Conservation (phyloP, 2,329 filamentous ascomycete species). For the Aspergillus pseudotamarii region DNA sequence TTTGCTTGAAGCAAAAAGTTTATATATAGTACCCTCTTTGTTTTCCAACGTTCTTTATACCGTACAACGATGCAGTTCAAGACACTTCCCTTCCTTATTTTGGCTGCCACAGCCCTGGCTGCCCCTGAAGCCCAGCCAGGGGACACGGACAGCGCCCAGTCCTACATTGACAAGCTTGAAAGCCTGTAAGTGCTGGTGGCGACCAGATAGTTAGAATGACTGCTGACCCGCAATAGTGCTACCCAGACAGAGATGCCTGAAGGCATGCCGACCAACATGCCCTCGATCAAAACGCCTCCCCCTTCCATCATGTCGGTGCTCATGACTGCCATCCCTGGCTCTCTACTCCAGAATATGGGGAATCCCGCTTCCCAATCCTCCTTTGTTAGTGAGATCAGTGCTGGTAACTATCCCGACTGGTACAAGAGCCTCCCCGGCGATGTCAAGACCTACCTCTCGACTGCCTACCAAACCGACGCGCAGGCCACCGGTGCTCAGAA, state of each 20-base stretch:
- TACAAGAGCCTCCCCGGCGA: slow-evolving; percentile 29
- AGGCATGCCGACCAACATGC: slow-evolving; percentile 11
- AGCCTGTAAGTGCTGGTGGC: slow-evolving; percentile 1
- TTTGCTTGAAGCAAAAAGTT: not conserved
- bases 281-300: slow-evolving; percentile 11
- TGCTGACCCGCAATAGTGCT: not conserved
- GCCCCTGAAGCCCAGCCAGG: slow-evolving; percentile 13
- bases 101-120: slow-evolving; percentile 25
- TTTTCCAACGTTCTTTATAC: not conserved
- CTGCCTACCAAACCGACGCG: not conserved
- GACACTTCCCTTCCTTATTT: slow-evolving; percentile 24
- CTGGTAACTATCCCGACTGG: slow-evolving; percentile 31
- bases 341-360: slow-evolving; percentile 22
- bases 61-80: slow-evolving; percentile 27
- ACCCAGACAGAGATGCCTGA: not conserved
- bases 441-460: slow-evolving; percentile 29
- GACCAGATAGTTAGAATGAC: not conserved
- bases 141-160: slow-evolving; percentile 6
- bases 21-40: not conserved
- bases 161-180: slow-evolving; percentile 7
- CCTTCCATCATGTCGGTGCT: slow-evolving; percentile 29
- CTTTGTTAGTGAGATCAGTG: slow-evolving; percentile 24
- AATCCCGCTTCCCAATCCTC: slow-evolving; percentile 24
- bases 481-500: slow-evolving; percentile 5
- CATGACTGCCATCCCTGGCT: slow-evolving; percentile 30